Evolutionary conservation across 495 filamentous ascomycete genomes (phyloP), one percentile per base, ranked within the genome.

Genomic region (Neurospora pannonica): DNA sequence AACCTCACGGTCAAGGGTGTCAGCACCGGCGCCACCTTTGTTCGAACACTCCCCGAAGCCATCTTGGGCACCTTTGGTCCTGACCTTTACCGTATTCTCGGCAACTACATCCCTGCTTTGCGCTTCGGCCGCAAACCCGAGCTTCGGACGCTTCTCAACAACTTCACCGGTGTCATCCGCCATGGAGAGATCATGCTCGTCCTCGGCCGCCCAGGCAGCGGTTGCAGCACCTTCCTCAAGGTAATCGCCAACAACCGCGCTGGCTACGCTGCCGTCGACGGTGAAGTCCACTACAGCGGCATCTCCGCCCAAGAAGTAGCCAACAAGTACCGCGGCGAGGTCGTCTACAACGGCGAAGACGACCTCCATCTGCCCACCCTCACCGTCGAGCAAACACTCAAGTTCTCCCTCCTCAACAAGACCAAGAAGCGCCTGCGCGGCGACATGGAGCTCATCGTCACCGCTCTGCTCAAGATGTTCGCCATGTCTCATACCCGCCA

Each of bases 141-240:
- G 86, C 75, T 85, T 84, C 76, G 86, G 3, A 90, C 88, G 9
- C 79, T 97, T 70, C 89, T 95, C 72, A 82, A 93, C 78, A 91
- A 94, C 77, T 94, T 95, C 78, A 91, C 87, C 38, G 94, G 94
- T n/a, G 86, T 91, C 10, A 89, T 96, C 13, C 86, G 89, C 0
- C 92, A 93, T 78, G 92, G 93, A 70, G 84, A 86, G 79, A 94
- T 95, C 90, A 91, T 96, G 89, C 85, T 97, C 10, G 93, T 97
- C 10, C 85, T 96, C 0, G 94, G 94, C 1, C 85, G 92, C 31
- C 94, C 94, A 1, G 94, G 94, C 9, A 88, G 90, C 21, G 94
- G 94, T 8, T 96, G 93, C 80, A 90, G 88, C 37, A 94, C 94
- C 2, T 93, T 96, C 74, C 86, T 97, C 60, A 93, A 92, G 77